Conservation (phyloP, 2,329 filamentous ascomycete genomes). For the Fusarium goolgardi region DNA sequence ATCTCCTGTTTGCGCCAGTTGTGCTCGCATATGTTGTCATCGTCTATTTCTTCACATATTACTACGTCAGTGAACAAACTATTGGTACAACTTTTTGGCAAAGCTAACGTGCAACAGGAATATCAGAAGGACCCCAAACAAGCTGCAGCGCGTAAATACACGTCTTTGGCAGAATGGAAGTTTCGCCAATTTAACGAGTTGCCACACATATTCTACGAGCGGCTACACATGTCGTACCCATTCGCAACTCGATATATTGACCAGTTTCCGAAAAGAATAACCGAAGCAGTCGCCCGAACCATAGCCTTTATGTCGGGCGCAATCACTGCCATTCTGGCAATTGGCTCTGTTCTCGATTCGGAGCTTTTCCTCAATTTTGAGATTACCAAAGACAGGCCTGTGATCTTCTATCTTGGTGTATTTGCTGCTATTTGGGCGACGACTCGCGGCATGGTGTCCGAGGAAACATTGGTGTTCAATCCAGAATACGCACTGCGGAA, state of each 20-base stretch:
- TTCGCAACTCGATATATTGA: conserved; percentile 93
- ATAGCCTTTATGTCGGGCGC: conserved; percentile 90
- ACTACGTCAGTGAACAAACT: conserved; percentile 72
- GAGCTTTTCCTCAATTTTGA: conserved; percentile 94
- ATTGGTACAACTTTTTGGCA: no score
- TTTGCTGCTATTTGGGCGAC: conserved; percentile 86
- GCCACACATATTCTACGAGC: conserved; percentile 88
- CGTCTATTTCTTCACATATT: conserved; percentile 94
- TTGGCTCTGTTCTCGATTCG: conserved; percentile 87
- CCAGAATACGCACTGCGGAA: conserved; percentile 89
- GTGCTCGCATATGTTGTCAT: conserved; percentile 87
- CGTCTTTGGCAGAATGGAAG: conserved; percentile 95
- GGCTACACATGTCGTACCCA: conserved; percentile 93
- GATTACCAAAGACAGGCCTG: conserved; percentile 87
- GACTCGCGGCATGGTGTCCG: conserved; percentile 84
- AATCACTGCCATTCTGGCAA: conserved; percentile 83
- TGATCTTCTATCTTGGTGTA: conserved; percentile 88
- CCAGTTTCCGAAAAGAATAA: conserved; percentile 96
- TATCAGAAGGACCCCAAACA: conserved; percentile 94
- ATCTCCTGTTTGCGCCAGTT: conserved; percentile 86
- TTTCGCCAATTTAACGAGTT: conserved; percentile 99
- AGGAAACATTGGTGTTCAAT: conserved; percentile 90
- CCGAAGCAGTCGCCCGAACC: conserved; percentile 84
- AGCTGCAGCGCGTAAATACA: conserved; percentile 85
- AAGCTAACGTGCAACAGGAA: conserved; percentile 66